Base-by-base conservation (phyloP, 192 early-diverging fungal species). In the Entomortierella beljakovae region DNA sequence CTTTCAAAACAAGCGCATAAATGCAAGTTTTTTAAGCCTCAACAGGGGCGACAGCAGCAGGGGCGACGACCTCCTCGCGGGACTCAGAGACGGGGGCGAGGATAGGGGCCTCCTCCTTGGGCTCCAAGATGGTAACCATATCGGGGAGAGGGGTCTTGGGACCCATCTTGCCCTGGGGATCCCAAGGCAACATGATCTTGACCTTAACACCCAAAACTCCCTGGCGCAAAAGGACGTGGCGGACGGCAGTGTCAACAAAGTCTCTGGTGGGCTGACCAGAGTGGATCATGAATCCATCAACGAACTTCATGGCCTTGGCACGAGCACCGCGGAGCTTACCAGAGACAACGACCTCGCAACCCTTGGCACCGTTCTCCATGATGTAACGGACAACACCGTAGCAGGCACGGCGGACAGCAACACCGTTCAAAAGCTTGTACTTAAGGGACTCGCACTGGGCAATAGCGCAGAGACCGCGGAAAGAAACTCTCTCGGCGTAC, bases 271-370 rank as follows among this genome's bases (percentile, higher is more conserved):
- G 98, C 86, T 98, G 93, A 89, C 98, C 98, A 83, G 96, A 97
- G 95, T 99, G 96, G 86, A 99, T 94, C 96, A 99, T 97, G 93
- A 99, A 98, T 72, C 98, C 98, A 80, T 98, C 96, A 83, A 91
- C 89, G 88, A 99, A 99, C 93, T 99, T 99, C 98, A 98, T 98
- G 61, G 98, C 91, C 95, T 99, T 99, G 86, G 98, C 98, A 96
- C 98, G 98, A 69, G 96, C 96, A 85, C 93, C 98, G 87, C 98
- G 96, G 76, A 99, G 92, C 93, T 99, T 99, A 72, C 98, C 98
- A 70, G 96, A 98, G 71, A 99, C 93, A 82, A 99, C 89, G 63
- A 99, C 98, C 86, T 99, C 98, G 87, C 94, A 95, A 85, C 98
- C 98, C 93, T 99, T 99, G 81, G 95, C 98, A 79, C 96, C 96